Conservation (phyloP, 108 stramenopile species). For the Cyclotella choctawhatcheeana region DNA sequence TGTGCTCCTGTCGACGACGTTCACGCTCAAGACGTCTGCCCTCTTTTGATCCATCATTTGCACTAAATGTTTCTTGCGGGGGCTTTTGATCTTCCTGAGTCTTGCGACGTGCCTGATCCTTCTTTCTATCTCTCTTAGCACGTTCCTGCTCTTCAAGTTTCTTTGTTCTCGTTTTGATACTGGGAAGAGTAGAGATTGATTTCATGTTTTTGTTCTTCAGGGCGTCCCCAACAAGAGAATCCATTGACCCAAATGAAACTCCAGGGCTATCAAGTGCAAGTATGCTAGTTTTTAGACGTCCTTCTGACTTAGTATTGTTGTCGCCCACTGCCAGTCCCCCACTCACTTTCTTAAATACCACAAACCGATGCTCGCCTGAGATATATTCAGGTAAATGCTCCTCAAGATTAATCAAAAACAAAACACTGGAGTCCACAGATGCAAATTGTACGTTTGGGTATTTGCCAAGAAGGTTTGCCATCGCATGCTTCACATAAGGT, state of each 20-base stretch:
- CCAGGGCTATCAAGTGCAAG: constrained; percentile 53
- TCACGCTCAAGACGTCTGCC: constrained; percentile 86
- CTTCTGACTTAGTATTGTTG: constrained; percentile 50
- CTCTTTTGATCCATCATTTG: constrained; percentile 78
- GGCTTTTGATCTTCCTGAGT: constrained; percentile 40
- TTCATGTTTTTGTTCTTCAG: constrained; percentile 51
- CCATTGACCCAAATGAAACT: constrained; percentile 74
- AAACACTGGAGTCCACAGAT: constrained; percentile 67
- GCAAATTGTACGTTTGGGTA: constrained; percentile 82
- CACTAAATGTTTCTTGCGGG: constrained; percentile 43
- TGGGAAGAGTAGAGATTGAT: constrained; percentile 67
- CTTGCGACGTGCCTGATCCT: constrained; percentile 58
- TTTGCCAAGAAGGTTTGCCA: constrained; percentile 72
- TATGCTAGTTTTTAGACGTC: constrained; percentile 75
- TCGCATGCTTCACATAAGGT: constrained; percentile 82
- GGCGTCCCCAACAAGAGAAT: constrained; percentile 60
- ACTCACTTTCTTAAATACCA: constrained; percentile 80
- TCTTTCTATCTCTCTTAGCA: constrained; percentile 73
- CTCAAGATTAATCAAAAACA: constrained; percentile 81
- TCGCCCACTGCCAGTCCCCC: constrained; percentile 55
- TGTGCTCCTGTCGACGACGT: constrained; percentile 76
- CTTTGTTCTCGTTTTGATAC: constrained; percentile 84
- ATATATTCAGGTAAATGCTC: constrained; percentile 77
- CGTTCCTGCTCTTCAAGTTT: constrained; percentile 80
- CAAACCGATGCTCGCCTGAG: constrained; percentile 79